Conservation (phyloP, 164 flowering plant species). For the Platanus orientalis region DNA sequence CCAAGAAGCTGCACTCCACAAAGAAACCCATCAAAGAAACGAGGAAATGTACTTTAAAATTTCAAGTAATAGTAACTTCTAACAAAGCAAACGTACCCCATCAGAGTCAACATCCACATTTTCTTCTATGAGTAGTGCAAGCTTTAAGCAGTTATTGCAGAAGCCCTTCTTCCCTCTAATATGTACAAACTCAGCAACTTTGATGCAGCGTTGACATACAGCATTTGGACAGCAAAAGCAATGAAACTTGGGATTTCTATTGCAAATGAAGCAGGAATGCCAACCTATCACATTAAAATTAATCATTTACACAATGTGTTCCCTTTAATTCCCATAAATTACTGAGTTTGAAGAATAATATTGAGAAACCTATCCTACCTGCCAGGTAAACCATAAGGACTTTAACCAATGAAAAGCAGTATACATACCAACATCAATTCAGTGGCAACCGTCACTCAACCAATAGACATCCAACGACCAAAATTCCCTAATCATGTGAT, state of each 20-base stretch:
- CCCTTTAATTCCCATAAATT: too few relatives aligned
- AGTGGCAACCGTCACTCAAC: too few relatives aligned
- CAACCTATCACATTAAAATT: slow-evolving; percentile 39
- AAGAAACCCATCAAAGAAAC: neutral
- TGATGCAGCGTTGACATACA: slow-evolving; percentile 47
- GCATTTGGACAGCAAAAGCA: slow-evolving; percentile 66
- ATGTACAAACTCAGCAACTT: slow-evolving; percentile 37
- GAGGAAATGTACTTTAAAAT: neutral
- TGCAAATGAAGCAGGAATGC: slow-evolving; percentile 66
- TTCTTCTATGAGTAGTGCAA: slow-evolving; percentile 56
- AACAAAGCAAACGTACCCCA: slow-evolving; percentile 47
- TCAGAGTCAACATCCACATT: slow-evolving; percentile 48
- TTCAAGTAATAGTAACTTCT: neutral
- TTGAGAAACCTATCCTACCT: too few relatives aligned
- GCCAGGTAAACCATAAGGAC: too few relatives aligned
- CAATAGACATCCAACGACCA: too few relatives aligned
- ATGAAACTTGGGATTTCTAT: slow-evolving; percentile 37
- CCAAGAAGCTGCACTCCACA: neutral
- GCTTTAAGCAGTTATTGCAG: slow-evolving; percentile 57
- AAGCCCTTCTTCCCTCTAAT: slow-evolving; percentile 51
- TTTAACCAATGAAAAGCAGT: too few relatives aligned
- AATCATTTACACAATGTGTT: neutral
- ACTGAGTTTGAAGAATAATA: too few relatives aligned
- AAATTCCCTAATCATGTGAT: too few relatives aligned
- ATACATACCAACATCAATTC: too few relatives aligned